A percentile compares a stretch with the other conserved stretches of the same genome.
Conservation (phyloP, 2,329 filamentous ascomycete genomes). For the Periconia sp. region DNA sequence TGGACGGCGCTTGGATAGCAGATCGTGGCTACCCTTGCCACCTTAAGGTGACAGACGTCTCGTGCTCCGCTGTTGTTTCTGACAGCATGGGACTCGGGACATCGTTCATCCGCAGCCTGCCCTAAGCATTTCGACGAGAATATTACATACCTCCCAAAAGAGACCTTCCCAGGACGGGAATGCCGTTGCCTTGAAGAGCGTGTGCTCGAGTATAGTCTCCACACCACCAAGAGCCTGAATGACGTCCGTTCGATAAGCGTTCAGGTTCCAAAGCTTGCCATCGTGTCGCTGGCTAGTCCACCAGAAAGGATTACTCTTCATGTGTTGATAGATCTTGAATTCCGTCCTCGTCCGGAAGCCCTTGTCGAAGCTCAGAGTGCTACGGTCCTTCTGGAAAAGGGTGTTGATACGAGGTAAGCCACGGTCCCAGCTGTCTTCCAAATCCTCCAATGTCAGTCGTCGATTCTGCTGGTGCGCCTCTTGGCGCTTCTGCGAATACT, state of each 20-base stretch:
- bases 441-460: slow-evolving; percentile 89
- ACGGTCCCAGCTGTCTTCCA: slow-evolving; percentile 98
- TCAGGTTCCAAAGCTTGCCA: slow-evolving; percentile 96
- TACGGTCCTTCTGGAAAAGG: slow-evolving; percentile 97
- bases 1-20: too few relatives aligned
- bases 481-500: slow-evolving; percentile 96
- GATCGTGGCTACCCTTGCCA: too few relatives aligned
- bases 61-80: too few relatives aligned
- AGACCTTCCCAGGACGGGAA: slow-evolving; percentile 97
- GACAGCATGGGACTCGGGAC: too few relatives aligned
- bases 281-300: slow-evolving; percentile 98
- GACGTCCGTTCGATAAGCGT: slow-evolving; percentile 93
- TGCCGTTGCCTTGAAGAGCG: slow-evolving; percentile 93
- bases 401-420: slow-evolving; percentile 98
- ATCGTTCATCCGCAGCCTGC: too few relatives aligned
- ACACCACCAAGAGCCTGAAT: slow-evolving; percentile 97
- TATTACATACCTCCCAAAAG: slow-evolving; percentile 71
- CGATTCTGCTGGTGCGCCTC: slow-evolving; percentile 98
- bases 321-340: slow-evolving; percentile 97
- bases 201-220: slow-evolving; percentile 96
- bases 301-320: slow-evolving; percentile 99
- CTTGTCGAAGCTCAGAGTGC: slow-evolving; percentile 97
- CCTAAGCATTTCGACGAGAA: neutral
- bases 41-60: too few relatives aligned
- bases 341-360: slow-evolving; percentile 94